These are phyloP conservation scores for Fusarium sterilihyphosum DNA, from an alignment of 2,329 filamentous ascomycete species.

Conservation along the genomic window DNA sequence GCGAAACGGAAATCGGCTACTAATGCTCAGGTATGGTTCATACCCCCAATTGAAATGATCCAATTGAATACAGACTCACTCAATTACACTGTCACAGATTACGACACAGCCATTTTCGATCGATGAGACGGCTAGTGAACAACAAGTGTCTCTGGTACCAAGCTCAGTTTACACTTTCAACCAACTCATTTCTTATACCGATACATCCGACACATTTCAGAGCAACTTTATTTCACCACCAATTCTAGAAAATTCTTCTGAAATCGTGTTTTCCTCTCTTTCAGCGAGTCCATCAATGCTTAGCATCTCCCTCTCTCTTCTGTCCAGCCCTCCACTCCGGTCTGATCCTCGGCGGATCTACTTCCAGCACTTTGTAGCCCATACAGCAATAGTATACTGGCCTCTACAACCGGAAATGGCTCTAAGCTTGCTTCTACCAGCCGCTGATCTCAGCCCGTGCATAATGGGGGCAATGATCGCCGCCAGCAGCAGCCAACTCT, in stretches of 20 bases:
- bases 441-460: constrained; percentile 3
- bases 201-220: background rate
- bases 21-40: background rate
- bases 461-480: constrained; percentile 12
- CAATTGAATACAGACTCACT: background rate
- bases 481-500: constrained; percentile 9
- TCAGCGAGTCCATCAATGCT: rapidly evolving
- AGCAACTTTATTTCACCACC: rapidly evolving
- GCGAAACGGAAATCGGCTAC: background rate
- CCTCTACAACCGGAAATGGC: background rate
- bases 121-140: rapidly evolving
- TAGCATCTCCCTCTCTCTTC: background rate
- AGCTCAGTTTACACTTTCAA: background rate
- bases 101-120: too few relatives aligned
- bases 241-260: rapidly evolving
- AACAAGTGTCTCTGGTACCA: background rate
- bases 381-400: constrained; percentile 10
- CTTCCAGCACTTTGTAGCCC: constrained; percentile 7
- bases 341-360: constrained; percentile 1
- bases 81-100: rapidly evolving
- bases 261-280: rapidly evolving
- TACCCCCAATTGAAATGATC: rapidly evolving
- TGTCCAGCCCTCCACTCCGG: background rate
- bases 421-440: background rate
- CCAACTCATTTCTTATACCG: background rate